Evolutionary conservation across 2,329 filamentous ascomycete species (phyloP), one percentile per base, ranked within the genome.

Genomic region (Zymoseptoria crescenta): DNA sequence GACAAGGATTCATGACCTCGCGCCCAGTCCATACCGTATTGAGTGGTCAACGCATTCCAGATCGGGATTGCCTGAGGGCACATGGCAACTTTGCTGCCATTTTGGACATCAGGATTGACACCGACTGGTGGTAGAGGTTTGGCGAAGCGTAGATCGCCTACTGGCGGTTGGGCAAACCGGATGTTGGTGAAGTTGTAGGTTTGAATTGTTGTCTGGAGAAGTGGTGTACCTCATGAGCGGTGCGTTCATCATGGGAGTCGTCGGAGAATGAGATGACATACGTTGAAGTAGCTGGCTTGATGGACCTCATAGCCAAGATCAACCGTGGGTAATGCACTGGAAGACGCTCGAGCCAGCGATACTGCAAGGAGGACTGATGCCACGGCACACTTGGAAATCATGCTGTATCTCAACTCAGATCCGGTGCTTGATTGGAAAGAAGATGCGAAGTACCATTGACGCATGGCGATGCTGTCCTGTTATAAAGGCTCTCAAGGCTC

Each of bases 141-240:
- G 19, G 74, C 74, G 62, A 82, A 84, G 24, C 82, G 74, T 51
- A 81, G 68, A 13, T 80, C 65, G 8, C 79, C 81, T 2, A 79
- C 61, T 1, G 82, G 81, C 13, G 82, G 76, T 27, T 79, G 78
- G 5, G 80, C 82, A 68, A 79, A 84, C 50, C 81, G 77, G 61
- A 84, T 82, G 64, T 84, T 83, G 56, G 72, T 77, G 70, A 84
- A 84, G 61, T 79, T 81, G 69, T 81, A 83, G 28, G 56, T 55
- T n/a, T 35, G 29, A 62, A 28, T 45, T 8, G 50, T 61, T 50
- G 13, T 16, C 35, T 45, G 35, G 6, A 16, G n/a, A 13, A 56
- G 49, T 45, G 52, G 19, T 24, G 24, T 21, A 52, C 27, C 50
- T 8, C 6, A 49, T 16, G 21, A 41, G 9, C 28, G n/a, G 20